These are phyloP conservation scores for Escallonia rubra DNA, from an alignment of 129 eudicot species.

Conservation along the genomic window DNA sequence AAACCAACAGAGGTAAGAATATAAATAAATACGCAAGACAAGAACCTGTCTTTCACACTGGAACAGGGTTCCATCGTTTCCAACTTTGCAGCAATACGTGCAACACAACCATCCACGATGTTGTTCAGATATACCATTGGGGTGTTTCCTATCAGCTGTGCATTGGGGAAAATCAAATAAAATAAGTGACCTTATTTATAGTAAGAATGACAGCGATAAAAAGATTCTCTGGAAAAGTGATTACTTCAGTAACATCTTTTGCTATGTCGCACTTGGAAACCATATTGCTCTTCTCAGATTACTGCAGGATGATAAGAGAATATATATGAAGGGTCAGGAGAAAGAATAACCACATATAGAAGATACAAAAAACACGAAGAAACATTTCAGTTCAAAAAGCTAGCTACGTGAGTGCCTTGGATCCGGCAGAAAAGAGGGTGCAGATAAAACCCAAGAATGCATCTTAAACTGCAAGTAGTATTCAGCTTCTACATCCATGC, in stretches of 20 bases:
- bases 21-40: background rate
- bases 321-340: no score
- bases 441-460: no score
- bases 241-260: conserved; percentile 64
- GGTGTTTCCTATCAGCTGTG: conserved; percentile 66
- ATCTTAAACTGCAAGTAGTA: no score
- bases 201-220: background rate
- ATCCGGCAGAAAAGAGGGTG: no score
- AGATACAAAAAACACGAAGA: no score
- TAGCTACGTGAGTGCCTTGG: no score
- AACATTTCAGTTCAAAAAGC: no score
- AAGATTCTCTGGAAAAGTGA: conserved; percentile 4
- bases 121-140: conserved; percentile 72
- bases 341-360: no score
- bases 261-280: conserved; percentile 46
- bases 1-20: background rate
- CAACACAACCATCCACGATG: conserved; percentile 59
- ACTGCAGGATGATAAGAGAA: conserved; percentile 17
- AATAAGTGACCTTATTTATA: background rate
- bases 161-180: conserved; percentile 1
- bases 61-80: conserved; percentile 73
- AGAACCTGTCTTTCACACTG: conserved; percentile 66
- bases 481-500: no score
- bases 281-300: conserved; percentile 37
- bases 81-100: conserved; percentile 58